Evolutionary conservation across 306 rosid genomes (phyloP).

Genomic region (Cucumis sativus): DNA sequence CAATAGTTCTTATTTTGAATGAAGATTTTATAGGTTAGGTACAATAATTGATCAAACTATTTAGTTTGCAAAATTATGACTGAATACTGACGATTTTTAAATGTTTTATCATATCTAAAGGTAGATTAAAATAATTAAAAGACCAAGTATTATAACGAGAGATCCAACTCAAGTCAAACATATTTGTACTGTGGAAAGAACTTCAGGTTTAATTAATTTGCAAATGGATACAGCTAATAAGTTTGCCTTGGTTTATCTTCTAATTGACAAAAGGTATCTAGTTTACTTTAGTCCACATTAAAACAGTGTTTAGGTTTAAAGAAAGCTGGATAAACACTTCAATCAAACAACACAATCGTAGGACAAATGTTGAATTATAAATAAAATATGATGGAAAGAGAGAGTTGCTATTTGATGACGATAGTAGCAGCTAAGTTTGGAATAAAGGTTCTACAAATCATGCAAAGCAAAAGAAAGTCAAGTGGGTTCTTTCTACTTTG

Average conservation of each 20-base stretch:
- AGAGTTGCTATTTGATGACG: neutral
- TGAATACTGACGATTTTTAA: no score
- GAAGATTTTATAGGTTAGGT: no score
- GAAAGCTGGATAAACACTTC: neutral
- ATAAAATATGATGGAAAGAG: neutral
- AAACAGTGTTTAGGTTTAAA: neutral
- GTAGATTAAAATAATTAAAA: no score
- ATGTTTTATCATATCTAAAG: no score
- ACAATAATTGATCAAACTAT: no score
- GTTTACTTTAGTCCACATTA: neutral
- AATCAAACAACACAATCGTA: neutral
- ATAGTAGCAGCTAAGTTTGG: neutral
- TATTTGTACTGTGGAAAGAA: no score
- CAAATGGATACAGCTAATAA: neutral
- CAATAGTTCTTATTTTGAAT: no score
- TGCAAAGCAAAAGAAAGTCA: neutral
- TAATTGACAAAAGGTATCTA: neutral
- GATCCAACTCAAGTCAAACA: no score
- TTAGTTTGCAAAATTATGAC: no score
- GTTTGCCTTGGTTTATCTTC: neutral
- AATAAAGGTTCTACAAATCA: neutral
- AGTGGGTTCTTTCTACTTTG: constrained; percentile 2
- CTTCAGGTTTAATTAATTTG: neutral
- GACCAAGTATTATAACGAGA: no score
- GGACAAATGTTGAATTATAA: neutral